Conservation (phyloP, 805 yeast genomes). For the Zygoascus biomembranicola region DNA sequence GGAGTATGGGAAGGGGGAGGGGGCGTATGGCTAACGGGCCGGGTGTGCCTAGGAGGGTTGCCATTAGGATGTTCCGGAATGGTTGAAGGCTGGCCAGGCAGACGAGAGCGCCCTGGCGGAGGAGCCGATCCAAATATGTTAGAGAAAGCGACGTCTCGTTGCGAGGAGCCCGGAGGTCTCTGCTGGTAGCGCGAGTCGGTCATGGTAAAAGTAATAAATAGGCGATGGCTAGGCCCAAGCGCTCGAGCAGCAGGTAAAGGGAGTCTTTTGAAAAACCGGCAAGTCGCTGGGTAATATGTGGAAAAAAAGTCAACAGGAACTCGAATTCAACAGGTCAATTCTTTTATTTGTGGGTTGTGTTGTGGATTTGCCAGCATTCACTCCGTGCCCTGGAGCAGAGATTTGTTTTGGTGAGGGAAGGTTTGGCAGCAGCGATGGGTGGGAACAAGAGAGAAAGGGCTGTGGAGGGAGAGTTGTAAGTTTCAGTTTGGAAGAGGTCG, state of each 20-base stretch:
- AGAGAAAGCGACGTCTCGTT: conserved; percentile 25
- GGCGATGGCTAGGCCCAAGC: neutral
- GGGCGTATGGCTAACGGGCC: neutral
- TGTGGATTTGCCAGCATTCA: neutral
- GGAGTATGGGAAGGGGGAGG: neutral
- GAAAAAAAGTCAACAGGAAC: too few species aligned
- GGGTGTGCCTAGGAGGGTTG: neutral
- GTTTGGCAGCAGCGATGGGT: neutral
- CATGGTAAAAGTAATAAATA: neutral
- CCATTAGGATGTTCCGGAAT: neutral
- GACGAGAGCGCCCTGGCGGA: conserved; percentile 10
- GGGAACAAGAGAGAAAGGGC: neutral
- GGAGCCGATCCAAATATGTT: conserved; percentile 30
- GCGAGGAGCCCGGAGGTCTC: neutral
- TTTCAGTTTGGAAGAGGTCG: too few species aligned
- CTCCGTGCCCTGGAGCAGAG: neutral
- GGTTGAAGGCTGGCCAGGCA: neutral
- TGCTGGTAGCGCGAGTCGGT: neutral
- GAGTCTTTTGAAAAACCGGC: too few species aligned
- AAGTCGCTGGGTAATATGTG: too few species aligned
- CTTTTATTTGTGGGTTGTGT: neutral
- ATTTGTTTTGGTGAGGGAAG: neutral
- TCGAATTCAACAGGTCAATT: too few species aligned
- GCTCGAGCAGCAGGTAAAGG: neutral
- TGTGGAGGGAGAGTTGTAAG: too few species aligned